Evolutionary conservation across 2,329 filamentous ascomycete species (phyloP).

Genomic region (Stenocarpella maydis): DNA sequence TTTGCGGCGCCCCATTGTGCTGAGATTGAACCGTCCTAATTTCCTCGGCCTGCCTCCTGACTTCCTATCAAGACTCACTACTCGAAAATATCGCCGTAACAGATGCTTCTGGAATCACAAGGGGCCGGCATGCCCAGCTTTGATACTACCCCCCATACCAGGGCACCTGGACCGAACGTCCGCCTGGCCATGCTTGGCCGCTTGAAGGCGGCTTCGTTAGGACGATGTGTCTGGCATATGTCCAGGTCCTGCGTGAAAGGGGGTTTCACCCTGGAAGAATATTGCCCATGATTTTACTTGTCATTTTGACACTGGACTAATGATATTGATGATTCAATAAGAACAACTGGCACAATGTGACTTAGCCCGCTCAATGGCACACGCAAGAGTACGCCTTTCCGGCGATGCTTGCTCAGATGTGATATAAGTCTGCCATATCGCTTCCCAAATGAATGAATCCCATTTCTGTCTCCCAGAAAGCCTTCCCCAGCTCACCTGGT

Average conservation of each 20-base stretch:
- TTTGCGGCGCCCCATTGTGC: background rate
- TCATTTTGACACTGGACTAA: background rate
- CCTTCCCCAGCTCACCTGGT: background rate
- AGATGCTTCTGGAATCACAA: slow-evolving; percentile 14
- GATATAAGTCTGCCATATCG: background rate
- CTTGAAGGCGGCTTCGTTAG: background rate
- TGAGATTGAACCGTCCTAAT: background rate
- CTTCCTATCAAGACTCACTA: slow-evolving; percentile 3
- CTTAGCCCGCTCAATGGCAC: background rate
- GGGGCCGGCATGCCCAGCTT: background rate
- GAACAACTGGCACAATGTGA: background rate
- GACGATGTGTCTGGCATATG: slow-evolving; percentile 19
- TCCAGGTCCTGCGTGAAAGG: background rate
- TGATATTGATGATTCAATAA: background rate
- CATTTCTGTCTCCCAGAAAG: background rate
- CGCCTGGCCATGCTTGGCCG: slow-evolving; percentile 9
- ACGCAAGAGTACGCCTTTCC: background rate
- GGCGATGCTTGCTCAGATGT: background rate
- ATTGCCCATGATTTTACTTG: background rate
- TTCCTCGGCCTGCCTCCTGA: background rate
- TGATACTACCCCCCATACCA: slow-evolving; percentile 8
- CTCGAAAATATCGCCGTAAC: background rate
- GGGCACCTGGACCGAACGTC: background rate
- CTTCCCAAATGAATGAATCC: background rate
- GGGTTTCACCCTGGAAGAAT: background rate